These are phyloP conservation scores for sunflower (Helianthus annuus) DNA, from an alignment of 129 eudicot species.

Conservation along the genomic window DNA sequence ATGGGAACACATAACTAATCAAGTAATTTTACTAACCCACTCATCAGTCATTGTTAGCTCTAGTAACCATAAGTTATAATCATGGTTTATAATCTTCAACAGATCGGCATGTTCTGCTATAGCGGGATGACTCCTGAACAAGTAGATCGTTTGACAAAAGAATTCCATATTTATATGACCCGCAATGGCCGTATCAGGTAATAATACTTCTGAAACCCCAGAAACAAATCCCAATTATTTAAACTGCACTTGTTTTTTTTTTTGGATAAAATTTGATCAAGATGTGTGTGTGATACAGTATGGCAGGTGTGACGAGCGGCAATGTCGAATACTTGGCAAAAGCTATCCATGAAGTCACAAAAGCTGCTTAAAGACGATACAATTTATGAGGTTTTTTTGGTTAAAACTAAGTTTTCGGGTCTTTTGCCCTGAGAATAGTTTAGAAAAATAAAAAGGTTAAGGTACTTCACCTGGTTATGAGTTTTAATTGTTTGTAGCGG, in stretches of 20 bases:
- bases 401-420: conserved; percentile 14
- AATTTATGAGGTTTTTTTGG: conserved; percentile 6
- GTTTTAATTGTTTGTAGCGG: conserved; percentile 16
- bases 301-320: conserved; percentile 98
- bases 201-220: conserved; percentile 11
- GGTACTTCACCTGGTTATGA: conserved; percentile 15
- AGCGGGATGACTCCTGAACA: conserved; percentile 98
- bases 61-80: background rate
- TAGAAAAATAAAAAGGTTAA: conserved; percentile 26
- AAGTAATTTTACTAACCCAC: conserved; percentile 43
- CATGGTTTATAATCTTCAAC: conserved; percentile 28
- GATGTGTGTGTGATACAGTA: conserved; percentile 44
- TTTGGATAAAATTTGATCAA: conserved; percentile 8
- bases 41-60: background rate
- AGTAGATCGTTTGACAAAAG: conserved; percentile 88
- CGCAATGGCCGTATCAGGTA: conserved; percentile 98
- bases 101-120: conserved; percentile 99
- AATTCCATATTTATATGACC: conserved; percentile 88
- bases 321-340: conserved; percentile 90
- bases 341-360: conserved; percentile 90
- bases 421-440: conserved; percentile 15
- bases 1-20: conserved; percentile 96
- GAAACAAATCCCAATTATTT: background rate
- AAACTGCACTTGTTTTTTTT: background rate
- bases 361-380: conserved; percentile 32